A percentile compares a stretch with the other conserved stretches of the same genome.
Evolutionary conservation across 306 rosid species (phyloP).

Genomic region (Amphicarpaea edgeworthii): DNA sequence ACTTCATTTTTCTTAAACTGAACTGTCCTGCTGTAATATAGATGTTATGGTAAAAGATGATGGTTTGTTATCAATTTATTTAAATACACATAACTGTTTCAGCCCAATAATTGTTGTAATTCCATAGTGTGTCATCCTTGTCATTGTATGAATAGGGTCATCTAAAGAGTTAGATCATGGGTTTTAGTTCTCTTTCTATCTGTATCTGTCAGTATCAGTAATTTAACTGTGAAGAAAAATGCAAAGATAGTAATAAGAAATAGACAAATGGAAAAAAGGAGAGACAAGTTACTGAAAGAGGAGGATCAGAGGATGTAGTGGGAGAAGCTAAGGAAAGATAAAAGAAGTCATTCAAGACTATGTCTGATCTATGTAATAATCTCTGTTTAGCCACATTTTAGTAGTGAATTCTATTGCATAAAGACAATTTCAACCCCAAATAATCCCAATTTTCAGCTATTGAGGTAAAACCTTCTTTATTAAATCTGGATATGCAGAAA

Average conservation of each 20-base stretch:
- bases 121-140: neutral
- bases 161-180: neutral
- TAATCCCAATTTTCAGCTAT: neutral
- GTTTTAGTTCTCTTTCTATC: neutral
- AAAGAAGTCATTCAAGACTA: neutral
- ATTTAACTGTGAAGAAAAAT: neutral
- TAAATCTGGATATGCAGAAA: neutral
- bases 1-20: constrained; percentile 27
- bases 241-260: constrained; percentile 13
- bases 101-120: constrained; percentile 16
- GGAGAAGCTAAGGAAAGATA: neutral
- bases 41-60: constrained; percentile 7
- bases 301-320: neutral
- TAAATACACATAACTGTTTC: constrained; percentile 3
- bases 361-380: neutral
- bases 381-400: neutral
- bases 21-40: constrained; percentile 28
- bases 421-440: neutral
- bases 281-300: neutral
- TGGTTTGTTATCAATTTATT: constrained; percentile 4
- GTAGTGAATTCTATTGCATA: neutral
- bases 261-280: constrained; percentile 6
- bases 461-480: neutral
- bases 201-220: constrained; percentile 3
- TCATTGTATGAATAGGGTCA: constrained; percentile 6